Evolutionary conservation across 2,329 filamentous ascomycete genomes (phyloP).

Genomic region (Thyridium curvatum): DNA sequence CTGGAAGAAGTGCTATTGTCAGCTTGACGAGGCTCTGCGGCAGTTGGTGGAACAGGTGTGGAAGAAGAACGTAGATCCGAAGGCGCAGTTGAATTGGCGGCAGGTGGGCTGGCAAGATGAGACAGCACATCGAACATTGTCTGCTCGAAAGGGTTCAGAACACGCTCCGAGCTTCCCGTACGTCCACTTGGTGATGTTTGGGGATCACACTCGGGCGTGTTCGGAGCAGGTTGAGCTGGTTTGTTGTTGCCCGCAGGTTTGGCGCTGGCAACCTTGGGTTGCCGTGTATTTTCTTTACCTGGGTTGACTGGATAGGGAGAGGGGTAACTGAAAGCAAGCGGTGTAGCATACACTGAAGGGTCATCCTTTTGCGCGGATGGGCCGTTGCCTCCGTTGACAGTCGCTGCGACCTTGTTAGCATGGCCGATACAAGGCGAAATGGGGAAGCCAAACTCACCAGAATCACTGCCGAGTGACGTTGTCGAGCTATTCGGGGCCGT

Average conservation of each 20-base stretch:
- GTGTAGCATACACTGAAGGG: slow-evolving; percentile 41
- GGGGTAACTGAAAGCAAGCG: slow-evolving; percentile 7
- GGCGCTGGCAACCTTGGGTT: no score
- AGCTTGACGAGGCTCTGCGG: slow-evolving; percentile 6
- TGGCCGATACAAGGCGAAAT: background rate
- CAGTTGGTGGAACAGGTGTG: background rate
- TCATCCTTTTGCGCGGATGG: slow-evolving; percentile 18
- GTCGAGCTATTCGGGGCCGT: slow-evolving; percentile 6
- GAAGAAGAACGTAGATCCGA: no score
- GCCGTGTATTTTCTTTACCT: no score
- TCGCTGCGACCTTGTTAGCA: slow-evolving; percentile 10
- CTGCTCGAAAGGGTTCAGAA: slow-evolving; percentile 13
- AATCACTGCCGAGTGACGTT: slow-evolving; percentile 7
- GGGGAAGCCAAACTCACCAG: slow-evolving; percentile 10
- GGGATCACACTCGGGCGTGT: no score
- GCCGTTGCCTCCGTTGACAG: slow-evolving; percentile 6
- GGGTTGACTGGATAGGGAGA: slow-evolving; percentile 2
- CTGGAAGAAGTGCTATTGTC: slow-evolving; percentile 27
- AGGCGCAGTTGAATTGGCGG: no score
- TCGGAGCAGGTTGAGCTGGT: no score
- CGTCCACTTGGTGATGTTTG: slow-evolving; percentile 5
- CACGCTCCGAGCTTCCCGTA: no score
- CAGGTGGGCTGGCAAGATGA: slow-evolving; percentile 4
- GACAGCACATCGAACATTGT: slow-evolving; percentile 12
- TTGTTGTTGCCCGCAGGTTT: no score